Conservation (phyloP, 768 basidiomycete species). For the Clitopilus passeckerianus region DNA sequence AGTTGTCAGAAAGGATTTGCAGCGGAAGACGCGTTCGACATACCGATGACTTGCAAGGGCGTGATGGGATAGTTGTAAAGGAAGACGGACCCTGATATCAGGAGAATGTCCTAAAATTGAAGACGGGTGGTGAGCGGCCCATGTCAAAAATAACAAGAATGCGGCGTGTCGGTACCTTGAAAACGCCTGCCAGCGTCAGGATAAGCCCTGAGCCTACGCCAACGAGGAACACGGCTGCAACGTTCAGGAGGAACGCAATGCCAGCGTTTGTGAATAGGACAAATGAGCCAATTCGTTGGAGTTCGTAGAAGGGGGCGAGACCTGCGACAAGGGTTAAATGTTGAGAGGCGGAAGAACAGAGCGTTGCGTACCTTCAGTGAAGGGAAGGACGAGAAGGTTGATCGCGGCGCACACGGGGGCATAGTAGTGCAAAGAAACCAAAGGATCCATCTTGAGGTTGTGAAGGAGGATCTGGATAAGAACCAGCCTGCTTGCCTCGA, state of each 20-base stretch:
- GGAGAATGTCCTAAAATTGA: conserved; percentile 74
- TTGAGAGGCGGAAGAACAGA: background rate
- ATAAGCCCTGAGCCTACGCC: conserved; percentile 84
- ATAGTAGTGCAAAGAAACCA: conserved; percentile 94
- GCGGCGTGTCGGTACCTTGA: conserved; percentile 54
- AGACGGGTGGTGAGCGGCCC: background rate
- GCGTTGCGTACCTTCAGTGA: conserved; percentile 69
- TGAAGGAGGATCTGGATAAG: conserved; percentile 95
- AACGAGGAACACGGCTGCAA: conserved; percentile 93
- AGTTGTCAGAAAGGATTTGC: background rate
- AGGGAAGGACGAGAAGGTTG: conserved; percentile 81
- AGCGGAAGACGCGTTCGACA: conserved; percentile 12
- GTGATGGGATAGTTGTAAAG: conserved; percentile 80
- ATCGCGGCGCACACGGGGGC: conserved; percentile 92
- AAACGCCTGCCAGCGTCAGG: conserved; percentile 89
- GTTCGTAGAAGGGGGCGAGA: conserved; percentile 74
- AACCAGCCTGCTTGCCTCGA: conserved; percentile 91
- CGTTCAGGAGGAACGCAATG: conserved; percentile 85
- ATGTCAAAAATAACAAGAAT: background rate
- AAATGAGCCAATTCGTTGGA: conserved; percentile 58
- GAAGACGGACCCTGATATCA: conserved; percentile 87
- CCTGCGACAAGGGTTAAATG: conserved; percentile 3
- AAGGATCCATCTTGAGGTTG: conserved; percentile 96
- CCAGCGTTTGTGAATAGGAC: conserved; percentile 80
- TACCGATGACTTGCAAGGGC: conserved; percentile 79